These are phyloP conservation scores for Thelephora ganbajun DNA, from an alignment of 768 basidiomycete species.

Conservation along the genomic window DNA sequence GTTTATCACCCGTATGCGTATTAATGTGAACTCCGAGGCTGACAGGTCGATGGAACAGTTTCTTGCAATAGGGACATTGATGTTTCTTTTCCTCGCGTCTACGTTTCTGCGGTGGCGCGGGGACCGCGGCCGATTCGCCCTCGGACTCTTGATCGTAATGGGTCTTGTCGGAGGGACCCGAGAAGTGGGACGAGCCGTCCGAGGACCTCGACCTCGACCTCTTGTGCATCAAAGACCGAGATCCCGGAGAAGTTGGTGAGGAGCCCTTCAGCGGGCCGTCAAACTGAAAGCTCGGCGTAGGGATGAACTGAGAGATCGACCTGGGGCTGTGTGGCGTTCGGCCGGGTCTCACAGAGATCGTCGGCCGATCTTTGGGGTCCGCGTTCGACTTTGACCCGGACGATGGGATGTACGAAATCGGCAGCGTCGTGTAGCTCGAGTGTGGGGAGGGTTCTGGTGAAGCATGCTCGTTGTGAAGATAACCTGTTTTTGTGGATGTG, in stretches of 20 bases:
- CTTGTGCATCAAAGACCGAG: background rate
- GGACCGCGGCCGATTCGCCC: conserved; percentile 2
- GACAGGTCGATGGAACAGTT: conserved; percentile 57
- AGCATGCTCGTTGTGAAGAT: conserved; percentile 1
- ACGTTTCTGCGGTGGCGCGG: conserved; percentile 2
- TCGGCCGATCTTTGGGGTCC: no score
- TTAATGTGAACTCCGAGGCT: conserved; percentile 54
- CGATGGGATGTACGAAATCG: background rate
- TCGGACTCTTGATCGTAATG: conserved; percentile 4
- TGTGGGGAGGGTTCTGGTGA: background rate
- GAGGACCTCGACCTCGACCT: background rate
- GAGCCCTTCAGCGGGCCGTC: background rate
- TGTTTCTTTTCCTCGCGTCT: conserved; percentile 15
- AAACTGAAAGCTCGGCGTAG: background rate
- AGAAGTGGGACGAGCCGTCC: conserved; percentile 3
- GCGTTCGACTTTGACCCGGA: background rate
- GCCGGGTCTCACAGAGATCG: no score
- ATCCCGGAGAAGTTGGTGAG: background rate
- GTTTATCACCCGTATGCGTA: conserved; percentile 56
- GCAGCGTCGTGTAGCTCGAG: background rate
- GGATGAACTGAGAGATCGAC: background rate
- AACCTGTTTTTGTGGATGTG: conserved; percentile 4
- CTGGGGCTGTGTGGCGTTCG: background rate
- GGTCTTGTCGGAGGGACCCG: conserved; percentile 1
- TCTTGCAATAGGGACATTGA: conserved; percentile 32